Conservation (phyloP, 768 basidiomycete genomes). For the Suillus cothurnatus region DNA sequence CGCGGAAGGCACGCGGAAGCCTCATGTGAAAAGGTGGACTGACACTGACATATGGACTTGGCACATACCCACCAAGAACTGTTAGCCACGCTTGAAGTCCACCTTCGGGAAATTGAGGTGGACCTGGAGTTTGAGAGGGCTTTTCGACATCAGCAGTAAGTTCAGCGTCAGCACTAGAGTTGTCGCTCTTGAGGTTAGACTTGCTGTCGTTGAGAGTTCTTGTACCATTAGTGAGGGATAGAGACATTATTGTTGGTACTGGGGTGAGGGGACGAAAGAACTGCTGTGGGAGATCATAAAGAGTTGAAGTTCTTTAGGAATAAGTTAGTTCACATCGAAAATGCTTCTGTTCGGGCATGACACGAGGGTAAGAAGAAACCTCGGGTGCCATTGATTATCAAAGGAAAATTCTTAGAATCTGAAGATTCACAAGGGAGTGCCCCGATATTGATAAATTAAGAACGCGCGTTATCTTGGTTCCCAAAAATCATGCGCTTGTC, state of each 20-base stretch:
- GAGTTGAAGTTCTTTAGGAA: conserved; percentile 18
- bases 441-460: conserved; percentile 4
- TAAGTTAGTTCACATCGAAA: conserved; percentile 3
- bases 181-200: conserved; percentile 5
- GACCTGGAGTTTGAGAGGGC: not conserved
- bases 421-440: not conserved
- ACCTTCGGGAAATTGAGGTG: conserved; percentile 44
- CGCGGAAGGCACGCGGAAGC: not conserved
- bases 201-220: conserved; percentile 6
- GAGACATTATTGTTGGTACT: conserved; percentile 13
- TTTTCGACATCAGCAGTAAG: not conserved
- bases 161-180: not conserved
- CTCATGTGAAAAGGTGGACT: not conserved
- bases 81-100: conserved; percentile 48
- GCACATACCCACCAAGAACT: conserved; percentile 47
- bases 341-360: conserved; percentile 17
- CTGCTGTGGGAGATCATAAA: not conserved
- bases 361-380: too few relatives aligned
- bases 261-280: conserved; percentile 6
- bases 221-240: conserved; percentile 4
- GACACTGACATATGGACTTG: not conserved
- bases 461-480: not conserved
- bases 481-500: too few relatives aligned
- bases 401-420: not conserved
- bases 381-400: conserved; percentile 3